Base-by-base conservation (phyloP, 2,329 filamentous ascomycete genomes). In the Calonectria ilicicola region DNA sequence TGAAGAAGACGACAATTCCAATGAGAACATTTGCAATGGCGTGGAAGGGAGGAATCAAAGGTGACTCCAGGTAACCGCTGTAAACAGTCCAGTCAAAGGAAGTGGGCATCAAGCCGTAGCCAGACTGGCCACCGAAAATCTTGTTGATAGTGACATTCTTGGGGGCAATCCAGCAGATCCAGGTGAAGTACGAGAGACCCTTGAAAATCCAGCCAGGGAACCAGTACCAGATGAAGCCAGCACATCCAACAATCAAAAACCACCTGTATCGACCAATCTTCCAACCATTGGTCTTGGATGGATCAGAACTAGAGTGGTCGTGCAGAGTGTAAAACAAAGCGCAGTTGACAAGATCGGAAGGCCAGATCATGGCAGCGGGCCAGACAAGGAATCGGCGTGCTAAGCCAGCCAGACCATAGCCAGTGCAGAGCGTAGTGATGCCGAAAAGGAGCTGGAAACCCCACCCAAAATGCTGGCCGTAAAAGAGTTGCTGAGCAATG, bases 181-280 rank as follows among this genome's bases (percentile, higher is more conserved):
- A 92, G 42, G 90, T 90, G 77, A 93, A 93, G 75, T 90, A 87
- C 42, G 89, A 91, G 5, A 93, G 84, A 63, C 90, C 91, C 66
- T 90, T 90, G 72, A 90, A 91, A 49, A 93, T 89, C 79, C 89
- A 91, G 5, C 90, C 90, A 0, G 91, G 91, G 76, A 92, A 87
- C 88, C 89, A 92, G 76, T 91, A 91, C 89, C 89, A 89, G 44
- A 87, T 80, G 71, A 87, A 87, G 27, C 89, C 87, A 21, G 83
- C 87, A 29, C 83, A 79, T 75, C 89, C 89, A 42, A 91, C 85
- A 75, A 89, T 88, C 68, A 92, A 79, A 83, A 93, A 93, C 81
- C 90, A 90, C 74, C 86, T 87, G 81, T 92, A 93, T 65, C 91
- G 89, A n/a, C 90, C 88, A 62, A 93, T 87, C 40, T 79, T 86